Evolutionary conservation across 2,329 filamentous ascomycete genomes (phyloP), one percentile per base, ranked within the genome.

Genomic region (Beauveria pseudobassiana): DNA sequence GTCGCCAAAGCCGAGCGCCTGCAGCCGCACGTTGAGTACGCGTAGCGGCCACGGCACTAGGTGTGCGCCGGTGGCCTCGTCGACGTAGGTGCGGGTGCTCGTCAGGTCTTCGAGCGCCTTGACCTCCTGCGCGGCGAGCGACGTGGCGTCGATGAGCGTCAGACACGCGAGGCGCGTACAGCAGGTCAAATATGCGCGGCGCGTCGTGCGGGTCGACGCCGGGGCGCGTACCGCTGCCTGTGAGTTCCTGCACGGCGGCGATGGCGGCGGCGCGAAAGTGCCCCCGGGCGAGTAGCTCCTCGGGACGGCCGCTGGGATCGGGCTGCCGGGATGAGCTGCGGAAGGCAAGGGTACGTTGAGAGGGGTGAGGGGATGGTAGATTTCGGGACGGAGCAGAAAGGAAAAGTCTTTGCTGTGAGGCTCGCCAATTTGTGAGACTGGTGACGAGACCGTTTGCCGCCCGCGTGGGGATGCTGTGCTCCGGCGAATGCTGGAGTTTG

Each of bases 1-100:
- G 74, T 99, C 95, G 4, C 88, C 88, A 65, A 95, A 96, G 1
- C 91, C 91, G 51, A 96, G 83, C 0, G 90, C 91, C 67, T 96
- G 91, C 22, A 98, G 80, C 1, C 93, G 84, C 9, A 97, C 89
- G 7, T 88, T 87, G 18, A 98, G 80, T 3, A 97, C 82, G 7
- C 95, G 85, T 58, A 99, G 80, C 48, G 88, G 83, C 93, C 95
- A 99, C 0, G 93, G 93, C 0, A 93, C 89, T 0, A 96, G 80
- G 70, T 89, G 88, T 59, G 76, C 74, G 22, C 78, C 82, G 0
- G 76, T 80, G 26, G 73, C 69, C n/a, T 80, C 78, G 67, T 83
- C 83, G 7, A 79, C 74, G 71, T 86, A 90, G 64, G 77, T 82
- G 60, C 75, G 75, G 9, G 74, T 75, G 24, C 80, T 80, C 69